Evolutionary conservation across 768 basidiomycete species (phyloP).

Genomic region (Calocera viscosa): DNA sequence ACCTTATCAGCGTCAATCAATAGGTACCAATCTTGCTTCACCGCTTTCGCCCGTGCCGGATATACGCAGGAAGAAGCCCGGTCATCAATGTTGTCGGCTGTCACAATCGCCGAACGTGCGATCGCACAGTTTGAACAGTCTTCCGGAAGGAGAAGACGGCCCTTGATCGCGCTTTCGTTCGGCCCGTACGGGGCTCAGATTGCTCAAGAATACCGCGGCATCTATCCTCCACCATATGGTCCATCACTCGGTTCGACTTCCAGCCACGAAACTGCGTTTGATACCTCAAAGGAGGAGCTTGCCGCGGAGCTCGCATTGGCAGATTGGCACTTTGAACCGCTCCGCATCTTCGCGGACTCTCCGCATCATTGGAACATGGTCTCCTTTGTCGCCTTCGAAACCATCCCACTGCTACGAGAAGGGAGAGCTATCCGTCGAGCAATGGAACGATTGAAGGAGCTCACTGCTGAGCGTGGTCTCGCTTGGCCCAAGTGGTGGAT

Average conservation of each 20-base stretch:
- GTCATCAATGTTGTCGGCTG: slow-evolving; percentile 41
- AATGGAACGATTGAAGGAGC: slow-evolving; percentile 32
- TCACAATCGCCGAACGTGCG: slow-evolving; percentile 41
- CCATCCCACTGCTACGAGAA: slow-evolving; percentile 55
- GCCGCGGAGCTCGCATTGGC: slow-evolving; percentile 41
- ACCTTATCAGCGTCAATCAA: not conserved
- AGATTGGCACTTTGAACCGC: slow-evolving; percentile 50
- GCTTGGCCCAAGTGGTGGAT: slow-evolving; percentile 57
- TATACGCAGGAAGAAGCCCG: slow-evolving; percentile 33
- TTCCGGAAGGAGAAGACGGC: not conserved
- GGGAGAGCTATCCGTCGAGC: slow-evolving; percentile 52
- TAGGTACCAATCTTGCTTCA: slow-evolving; percentile 56
- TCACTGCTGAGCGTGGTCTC: slow-evolving; percentile 19
- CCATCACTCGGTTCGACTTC: slow-evolving; percentile 30
- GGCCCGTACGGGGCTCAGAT: slow-evolving; percentile 65
- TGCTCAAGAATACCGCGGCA: slow-evolving; percentile 54
- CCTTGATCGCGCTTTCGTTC: slow-evolving; percentile 50
- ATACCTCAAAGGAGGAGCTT: slow-evolving; percentile 25
- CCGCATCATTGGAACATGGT: slow-evolving; percentile 41
- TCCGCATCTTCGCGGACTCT: slow-evolving; percentile 42
- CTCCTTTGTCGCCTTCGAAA: slow-evolving; percentile 65
- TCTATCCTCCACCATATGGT: slow-evolving; percentile 65
- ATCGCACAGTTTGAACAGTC: slow-evolving; percentile 17
- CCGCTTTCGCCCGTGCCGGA: slow-evolving; percentile 42
- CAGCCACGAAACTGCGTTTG: slow-evolving; percentile 25